These are phyloP conservation scores for Globisporangium emineosum DNA, from an alignment of 352 stramenopile genomes.

Conservation along the genomic window DNA sequence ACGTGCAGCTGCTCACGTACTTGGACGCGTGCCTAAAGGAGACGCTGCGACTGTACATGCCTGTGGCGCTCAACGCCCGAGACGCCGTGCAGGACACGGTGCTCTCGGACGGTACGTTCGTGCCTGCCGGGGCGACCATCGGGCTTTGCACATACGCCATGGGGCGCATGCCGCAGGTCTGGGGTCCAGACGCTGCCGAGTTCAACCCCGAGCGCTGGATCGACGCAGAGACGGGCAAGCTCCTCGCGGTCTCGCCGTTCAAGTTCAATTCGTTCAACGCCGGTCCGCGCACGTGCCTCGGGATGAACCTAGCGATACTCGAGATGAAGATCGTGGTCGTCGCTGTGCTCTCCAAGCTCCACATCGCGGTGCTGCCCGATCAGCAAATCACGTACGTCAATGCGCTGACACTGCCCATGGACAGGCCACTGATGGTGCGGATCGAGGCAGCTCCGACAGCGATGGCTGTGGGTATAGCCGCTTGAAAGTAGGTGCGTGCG, in stretches of 20 bases:
- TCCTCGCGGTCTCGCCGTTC: not conserved
- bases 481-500: not conserved
- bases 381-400: not conserved
- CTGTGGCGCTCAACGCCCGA: not conserved
- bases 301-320: constrained; percentile 11
- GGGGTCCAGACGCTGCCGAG: constrained; percentile 36
- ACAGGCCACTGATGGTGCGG: not conserved
- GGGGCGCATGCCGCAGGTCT: constrained; percentile 24
- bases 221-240: not conserved
- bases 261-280: constrained; percentile 5
- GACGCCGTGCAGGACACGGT: constrained; percentile 1
- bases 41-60: constrained; percentile 1
- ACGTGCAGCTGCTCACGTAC: constrained; percentile 33
- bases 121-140: not conserved
- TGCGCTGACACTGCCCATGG: not conserved
- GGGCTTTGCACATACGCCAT: constrained; percentile 1
- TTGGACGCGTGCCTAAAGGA: constrained; percentile 27
- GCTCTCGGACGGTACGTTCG: constrained; percentile 4
- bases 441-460: not conserved
- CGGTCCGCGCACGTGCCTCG: constrained; percentile 5
- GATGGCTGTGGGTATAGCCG: not conserved
- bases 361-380: not conserved
- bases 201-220: constrained; percentile 55
- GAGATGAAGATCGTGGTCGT: not conserved
- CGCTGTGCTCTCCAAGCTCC: not conserved